A percentile compares a stretch with the other conserved stretches of the same genome.
Conservation (phyloP, 495 filamentous ascomycete species). For the Letharia columbiana region DNA sequence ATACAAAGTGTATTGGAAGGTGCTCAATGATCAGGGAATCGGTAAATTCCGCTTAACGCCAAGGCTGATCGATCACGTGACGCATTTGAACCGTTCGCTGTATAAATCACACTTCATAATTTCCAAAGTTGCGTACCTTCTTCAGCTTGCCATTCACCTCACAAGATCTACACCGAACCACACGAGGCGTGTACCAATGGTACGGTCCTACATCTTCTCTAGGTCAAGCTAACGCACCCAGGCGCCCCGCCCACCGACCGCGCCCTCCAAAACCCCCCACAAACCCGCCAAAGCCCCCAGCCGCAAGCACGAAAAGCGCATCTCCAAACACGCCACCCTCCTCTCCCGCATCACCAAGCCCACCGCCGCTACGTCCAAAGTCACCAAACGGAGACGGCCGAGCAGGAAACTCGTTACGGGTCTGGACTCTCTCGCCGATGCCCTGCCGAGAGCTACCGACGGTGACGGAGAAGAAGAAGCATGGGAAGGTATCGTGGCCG, state of each 20-base stretch:
- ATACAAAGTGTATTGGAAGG: too few relatives aligned
- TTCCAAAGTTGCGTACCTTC: too few relatives aligned
- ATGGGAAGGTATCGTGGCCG: conserved; percentile 25
- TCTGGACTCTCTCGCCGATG: conserved; percentile 67
- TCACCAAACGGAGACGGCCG: conserved; percentile 45
- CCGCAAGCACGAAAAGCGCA: conserved; percentile 45
- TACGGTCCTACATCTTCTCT: too few relatives aligned
- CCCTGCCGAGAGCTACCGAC: conserved; percentile 52
- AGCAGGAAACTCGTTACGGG: conserved; percentile 69
- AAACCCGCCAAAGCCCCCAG: conserved; percentile 12
- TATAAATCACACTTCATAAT: too few relatives aligned
- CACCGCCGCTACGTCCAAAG: conserved; percentile 16
- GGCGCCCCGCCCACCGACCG: background rate
- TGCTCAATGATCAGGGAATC: too few relatives aligned
- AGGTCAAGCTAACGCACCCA: background rate
- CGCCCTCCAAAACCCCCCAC: background rate
- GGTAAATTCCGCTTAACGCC: too few relatives aligned
- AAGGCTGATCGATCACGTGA: too few relatives aligned
- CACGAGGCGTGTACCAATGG: too few relatives aligned
- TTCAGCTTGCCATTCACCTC: too few relatives aligned
- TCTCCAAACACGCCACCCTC: conserved; percentile 67
- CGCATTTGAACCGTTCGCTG: too few relatives aligned
- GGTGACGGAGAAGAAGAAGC: conserved; percentile 29
- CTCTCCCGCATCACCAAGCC: conserved; percentile 65
- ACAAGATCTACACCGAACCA: too few relatives aligned